phyloP scores from a whole-genome alignment of 495 filamentous ascomycete genomes.

The Xylaria telfairii region DNA sequence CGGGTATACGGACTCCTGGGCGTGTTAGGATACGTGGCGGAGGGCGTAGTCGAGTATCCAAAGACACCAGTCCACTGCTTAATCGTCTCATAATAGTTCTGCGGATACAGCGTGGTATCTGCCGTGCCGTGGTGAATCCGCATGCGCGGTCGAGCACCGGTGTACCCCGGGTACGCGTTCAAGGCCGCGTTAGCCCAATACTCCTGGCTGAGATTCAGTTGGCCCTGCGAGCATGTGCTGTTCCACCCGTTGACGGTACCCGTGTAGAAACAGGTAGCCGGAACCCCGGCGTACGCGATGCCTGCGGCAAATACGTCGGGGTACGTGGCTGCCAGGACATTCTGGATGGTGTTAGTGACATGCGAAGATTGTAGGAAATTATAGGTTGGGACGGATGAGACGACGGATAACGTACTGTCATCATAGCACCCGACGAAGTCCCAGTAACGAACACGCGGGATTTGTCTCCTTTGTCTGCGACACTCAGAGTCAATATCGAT shows the following conservation, averaged over 20 bases:
- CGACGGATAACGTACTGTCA: slow-evolving; percentile 35
- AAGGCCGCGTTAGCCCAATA: slow-evolving; percentile 48
- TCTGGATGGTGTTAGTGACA: slow-evolving; percentile 34
- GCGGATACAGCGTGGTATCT: slow-evolving; percentile 49
- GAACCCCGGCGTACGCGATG: slow-evolving; percentile 61
- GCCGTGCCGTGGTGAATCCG: slow-evolving; percentile 55
- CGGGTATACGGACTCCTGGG: slow-evolving; percentile 47
- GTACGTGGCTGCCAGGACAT: slow-evolving; percentile 64
- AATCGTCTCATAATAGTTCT: slow-evolving; percentile 56
- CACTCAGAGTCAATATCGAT: not conserved
- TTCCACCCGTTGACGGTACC: slow-evolving; percentile 51
- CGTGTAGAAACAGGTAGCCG: slow-evolving; percentile 62
- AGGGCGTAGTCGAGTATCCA: slow-evolving; percentile 43
- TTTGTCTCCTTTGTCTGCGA: slow-evolving; percentile 50
- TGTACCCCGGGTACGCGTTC: slow-evolving; percentile 54
- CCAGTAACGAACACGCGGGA: slow-evolving; percentile 59
- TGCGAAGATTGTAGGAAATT: not conserved
- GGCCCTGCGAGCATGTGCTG: slow-evolving; percentile 46
- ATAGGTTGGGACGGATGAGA: not conserved
- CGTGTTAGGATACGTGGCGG: slow-evolving; percentile 38
- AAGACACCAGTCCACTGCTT: slow-evolving; percentile 59
- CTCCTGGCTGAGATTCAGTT: slow-evolving; percentile 41
- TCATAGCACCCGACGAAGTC: slow-evolving; percentile 59
- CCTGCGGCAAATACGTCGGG: slow-evolving; percentile 62
- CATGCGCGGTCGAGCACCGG: slow-evolving; percentile 57